Conservation (phyloP, 2,329 filamentous ascomycete species). For the Monosporascus ibericus region DNA sequence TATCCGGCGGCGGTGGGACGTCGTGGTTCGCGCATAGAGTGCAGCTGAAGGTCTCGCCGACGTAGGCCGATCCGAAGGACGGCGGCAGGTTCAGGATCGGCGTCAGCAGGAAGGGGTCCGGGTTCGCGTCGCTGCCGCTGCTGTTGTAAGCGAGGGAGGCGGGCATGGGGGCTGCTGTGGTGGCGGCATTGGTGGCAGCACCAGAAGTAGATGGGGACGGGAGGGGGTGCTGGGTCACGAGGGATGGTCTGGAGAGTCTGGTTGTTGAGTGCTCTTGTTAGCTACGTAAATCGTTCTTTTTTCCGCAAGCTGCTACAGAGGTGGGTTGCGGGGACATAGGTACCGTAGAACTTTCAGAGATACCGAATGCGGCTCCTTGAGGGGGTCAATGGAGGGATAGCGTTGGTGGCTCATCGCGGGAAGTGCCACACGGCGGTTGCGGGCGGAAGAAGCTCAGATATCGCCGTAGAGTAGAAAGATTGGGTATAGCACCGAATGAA, state of each 20-base stretch:
- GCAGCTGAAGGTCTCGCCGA: slow-evolving; percentile 91
- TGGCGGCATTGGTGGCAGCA: slow-evolving; percentile 38
- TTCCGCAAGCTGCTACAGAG: background rate
- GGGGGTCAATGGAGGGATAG: slow-evolving; percentile 49
- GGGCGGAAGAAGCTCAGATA: too few relatives aligned
- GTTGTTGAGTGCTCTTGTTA: background rate
- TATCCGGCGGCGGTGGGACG: slow-evolving; percentile 24
- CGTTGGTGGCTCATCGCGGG: slow-evolving; percentile 50
- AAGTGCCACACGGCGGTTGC: too few relatives aligned
- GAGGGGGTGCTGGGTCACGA: slow-evolving; percentile 65
- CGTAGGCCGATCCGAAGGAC: slow-evolving; percentile 89
- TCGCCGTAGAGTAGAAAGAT: too few relatives aligned
- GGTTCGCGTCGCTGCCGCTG: slow-evolving; percentile 37
- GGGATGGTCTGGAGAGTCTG: slow-evolving; percentile 76
- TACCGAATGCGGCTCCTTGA: slow-evolving; percentile 72
- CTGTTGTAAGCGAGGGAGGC: slow-evolving; percentile 73
- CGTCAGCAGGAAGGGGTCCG: slow-evolving; percentile 51
- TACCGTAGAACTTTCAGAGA: slow-evolving; percentile 72
- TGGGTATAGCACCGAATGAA: too few relatives aligned
- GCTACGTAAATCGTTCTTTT: background rate
- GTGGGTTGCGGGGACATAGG: slow-evolving; percentile 5
- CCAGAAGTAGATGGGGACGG: slow-evolving; percentile 35
- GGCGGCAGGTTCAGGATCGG: slow-evolving; percentile 77
- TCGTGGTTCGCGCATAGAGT: slow-evolving; percentile 97
- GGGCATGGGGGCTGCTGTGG: slow-evolving; percentile 33